A percentile compares a stretch with the other conserved stretches of the same genome.
Conservation (phyloP, 1,284 basidiomycete genomes). For the Austroboletus olivaceoglutinosus region DNA sequence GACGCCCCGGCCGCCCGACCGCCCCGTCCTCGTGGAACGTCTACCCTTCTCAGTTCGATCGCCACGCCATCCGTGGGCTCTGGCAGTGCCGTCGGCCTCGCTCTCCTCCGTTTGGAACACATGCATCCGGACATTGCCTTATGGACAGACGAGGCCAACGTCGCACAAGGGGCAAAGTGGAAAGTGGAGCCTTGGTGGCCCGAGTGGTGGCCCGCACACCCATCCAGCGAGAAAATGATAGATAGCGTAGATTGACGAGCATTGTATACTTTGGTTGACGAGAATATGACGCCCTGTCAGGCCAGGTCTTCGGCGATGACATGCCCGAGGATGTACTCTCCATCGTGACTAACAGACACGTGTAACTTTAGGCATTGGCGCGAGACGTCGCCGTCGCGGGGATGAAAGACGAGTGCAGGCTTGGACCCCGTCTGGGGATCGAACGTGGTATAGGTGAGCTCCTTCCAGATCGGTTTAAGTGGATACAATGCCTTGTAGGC, state of each 20-base stretch:
- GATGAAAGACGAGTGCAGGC: conserved; percentile 49
- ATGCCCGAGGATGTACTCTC: conserved; percentile 75
- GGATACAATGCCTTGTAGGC: conserved; percentile 87
- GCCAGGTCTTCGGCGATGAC: conserved; percentile 58
- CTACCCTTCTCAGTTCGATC: conserved; percentile 60
- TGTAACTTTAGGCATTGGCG: conserved; percentile 40
- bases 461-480: conserved; percentile 71
- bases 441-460: conserved; percentile 55
- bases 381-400: conserved; percentile 12
- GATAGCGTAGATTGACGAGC: conserved; percentile 20
- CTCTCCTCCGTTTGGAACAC: conserved; percentile 70
- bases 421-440: conserved; percentile 39
- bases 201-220: conserved; percentile 61
- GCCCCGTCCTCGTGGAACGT: conserved; percentile 58
- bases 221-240: conserved; percentile 16
- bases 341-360: conserved; percentile 81
- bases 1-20: conserved; percentile 2
- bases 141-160: conserved; percentile 11
- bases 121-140: conserved; percentile 32
- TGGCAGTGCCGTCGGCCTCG: conserved; percentile 55
- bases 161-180: conserved; percentile 38
- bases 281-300: conserved; percentile 3
- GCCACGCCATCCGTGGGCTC: conserved; percentile 26
- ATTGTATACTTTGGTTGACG: conserved; percentile 4
- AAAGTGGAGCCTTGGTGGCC: conserved; percentile 60